Evolutionary conservation across 345 rosid genomes (phyloP), one percentile per base, ranked within the genome.

Genomic region (Euclidium syriacum): DNA sequence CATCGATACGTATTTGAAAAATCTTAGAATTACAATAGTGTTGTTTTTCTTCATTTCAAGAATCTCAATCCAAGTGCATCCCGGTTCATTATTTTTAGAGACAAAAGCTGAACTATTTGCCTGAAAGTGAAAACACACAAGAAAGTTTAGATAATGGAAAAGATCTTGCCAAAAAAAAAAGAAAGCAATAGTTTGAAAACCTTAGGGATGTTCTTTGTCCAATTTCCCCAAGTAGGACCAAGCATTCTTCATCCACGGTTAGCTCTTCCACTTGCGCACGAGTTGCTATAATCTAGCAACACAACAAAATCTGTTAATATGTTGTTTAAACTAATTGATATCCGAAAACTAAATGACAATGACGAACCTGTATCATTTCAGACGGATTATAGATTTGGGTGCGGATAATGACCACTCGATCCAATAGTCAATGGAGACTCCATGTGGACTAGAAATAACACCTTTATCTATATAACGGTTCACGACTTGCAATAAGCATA

Each of bases 201-300:
- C 99, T 90, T 68, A 94, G 73, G 17, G 97, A 90, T 53, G 96
- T 83, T 48, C 63, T 74, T 65, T 80, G 90, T 27, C 95, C 95
- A 59, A 90, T 86, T 64, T 94, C 99, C 24, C 99, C 99, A 12
- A 94, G 81, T 68, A 66, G 68, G 10, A 90, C 99, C 51, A 94
- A 74, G 77, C 95, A 87, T 71, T 94, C 97, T 75, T 87, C 99
- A 49, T 94, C 99, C 25, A 87, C 75, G 4, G 68, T 65, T 67
- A 94, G 65, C 71, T 86, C 97, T 83, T 94, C 99, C 24, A 94
- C 97, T 74, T 94, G 97, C 14, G 97, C 92, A 22, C 96, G 95
- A 54, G 90, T 86, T 10, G 99, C 99, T 72, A 94, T 73, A 66
- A 94, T 90, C 99, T 94, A 84, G 55, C 49, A 66, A 67, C 49